Evolutionary conservation across 345 rosid genomes (phyloP).

Genomic region (Kandelia obovata): DNA sequence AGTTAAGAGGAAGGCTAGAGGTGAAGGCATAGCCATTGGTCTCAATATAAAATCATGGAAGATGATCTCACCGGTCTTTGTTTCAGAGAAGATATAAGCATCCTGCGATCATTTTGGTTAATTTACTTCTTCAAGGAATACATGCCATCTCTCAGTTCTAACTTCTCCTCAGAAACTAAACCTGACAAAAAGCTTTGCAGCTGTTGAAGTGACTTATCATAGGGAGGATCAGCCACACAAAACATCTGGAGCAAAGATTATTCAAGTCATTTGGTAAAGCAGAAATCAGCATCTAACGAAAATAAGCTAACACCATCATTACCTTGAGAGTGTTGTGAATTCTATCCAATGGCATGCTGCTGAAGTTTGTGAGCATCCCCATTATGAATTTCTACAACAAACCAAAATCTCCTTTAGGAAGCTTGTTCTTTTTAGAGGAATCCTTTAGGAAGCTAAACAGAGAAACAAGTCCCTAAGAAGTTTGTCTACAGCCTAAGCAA

Average conservation of each 20-base stretch:
- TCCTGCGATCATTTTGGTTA: not conserved
- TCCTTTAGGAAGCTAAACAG: slow-evolving; percentile 10
- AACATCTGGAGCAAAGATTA: slow-evolving; percentile 60
- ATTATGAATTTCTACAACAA: slow-evolving; percentile 72
- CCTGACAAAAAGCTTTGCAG: slow-evolving; percentile 88
- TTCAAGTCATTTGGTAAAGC: not conserved
- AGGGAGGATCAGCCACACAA: slow-evolving; percentile 84
- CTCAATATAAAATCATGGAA: not conserved
- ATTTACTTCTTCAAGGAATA: slow-evolving; percentile 75
- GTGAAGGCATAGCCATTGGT: not conserved
- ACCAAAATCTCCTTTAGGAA: slow-evolving; percentile 18
- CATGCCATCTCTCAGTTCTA: slow-evolving; percentile 76
- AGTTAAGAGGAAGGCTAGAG: no score
- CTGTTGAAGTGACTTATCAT: slow-evolving; percentile 89
- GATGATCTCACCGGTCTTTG: slow-evolving; percentile 4
- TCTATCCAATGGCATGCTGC: slow-evolving; percentile 83
- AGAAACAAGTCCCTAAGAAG: no score
- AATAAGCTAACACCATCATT: slow-evolving; percentile 14
- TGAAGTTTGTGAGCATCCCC: slow-evolving; percentile 97
- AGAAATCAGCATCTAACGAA: not conserved
- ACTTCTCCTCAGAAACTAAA: slow-evolving; percentile 78
- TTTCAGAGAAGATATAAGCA: not conserved
- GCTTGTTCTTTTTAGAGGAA: not conserved
- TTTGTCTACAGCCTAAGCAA: not conserved
- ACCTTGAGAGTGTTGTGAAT: slow-evolving; percentile 94